Percentiles rank a stretch among this genome's conserved stretches.
Evolutionary conservation across 768 basidiomycete species (phyloP).

Genomic region (Kwoniella sp.): DNA sequence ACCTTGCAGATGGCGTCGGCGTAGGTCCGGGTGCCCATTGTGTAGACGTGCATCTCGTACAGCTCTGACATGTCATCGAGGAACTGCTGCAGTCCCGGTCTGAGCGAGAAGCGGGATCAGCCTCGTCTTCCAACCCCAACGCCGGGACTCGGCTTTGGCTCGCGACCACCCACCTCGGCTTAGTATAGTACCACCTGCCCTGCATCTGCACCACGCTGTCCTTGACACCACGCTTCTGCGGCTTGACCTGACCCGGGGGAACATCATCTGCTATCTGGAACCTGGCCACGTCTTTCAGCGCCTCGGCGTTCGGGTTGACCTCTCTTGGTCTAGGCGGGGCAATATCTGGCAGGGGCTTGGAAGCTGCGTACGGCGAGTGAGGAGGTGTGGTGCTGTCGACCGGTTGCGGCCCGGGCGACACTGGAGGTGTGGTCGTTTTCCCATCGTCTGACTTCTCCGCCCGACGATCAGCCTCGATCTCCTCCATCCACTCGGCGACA

Average conservation of each 20-base stretch:
- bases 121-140: not conserved
- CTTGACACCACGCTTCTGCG: conserved; percentile 6
- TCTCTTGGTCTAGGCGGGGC: conserved; percentile 17
- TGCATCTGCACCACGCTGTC: conserved; percentile 50
- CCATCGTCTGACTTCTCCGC: not conserved
- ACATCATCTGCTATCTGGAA: conserved; percentile 81
- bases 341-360: not conserved
- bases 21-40: conserved; percentile 97
- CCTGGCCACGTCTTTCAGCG: conserved; percentile 80
- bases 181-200: conserved; percentile 94
- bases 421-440: conserved; percentile 11
- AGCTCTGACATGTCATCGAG: conserved; percentile 64
- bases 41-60: conserved; percentile 99
- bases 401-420: not conserved
- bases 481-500: conserved; percentile 91
- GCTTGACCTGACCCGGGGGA: conserved; percentile 52
- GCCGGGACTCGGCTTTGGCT: not conserved
- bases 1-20: conserved; percentile 91
- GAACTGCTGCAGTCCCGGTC: conserved; percentile 81
- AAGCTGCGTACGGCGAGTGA: conserved; percentile 2
- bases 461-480: conserved; percentile 24
- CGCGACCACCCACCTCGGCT: conserved; percentile 72
- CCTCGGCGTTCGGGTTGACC: conserved; percentile 85
- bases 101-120: conserved; percentile 28
- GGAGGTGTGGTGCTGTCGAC: conserved; percentile 7